Evolutionary conservation across 2,329 filamentous ascomycete species (phyloP).

Genomic region (Epichloe bromicola): DNA sequence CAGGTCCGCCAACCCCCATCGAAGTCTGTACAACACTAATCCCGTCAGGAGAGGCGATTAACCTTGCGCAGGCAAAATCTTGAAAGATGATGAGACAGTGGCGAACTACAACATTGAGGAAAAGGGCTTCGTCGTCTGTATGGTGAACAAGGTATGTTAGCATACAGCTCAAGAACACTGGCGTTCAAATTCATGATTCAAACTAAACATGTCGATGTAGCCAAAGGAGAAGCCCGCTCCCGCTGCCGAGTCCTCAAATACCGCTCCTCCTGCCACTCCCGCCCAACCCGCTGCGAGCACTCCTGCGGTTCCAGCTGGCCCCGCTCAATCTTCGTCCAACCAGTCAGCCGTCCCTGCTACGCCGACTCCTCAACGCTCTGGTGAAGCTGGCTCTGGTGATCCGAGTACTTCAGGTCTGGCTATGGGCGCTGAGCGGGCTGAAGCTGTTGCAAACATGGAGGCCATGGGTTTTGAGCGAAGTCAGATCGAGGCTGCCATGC

Average conservation of each 20-base stretch:
- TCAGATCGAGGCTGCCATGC: constrained; percentile 87
- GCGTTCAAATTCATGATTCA: background rate
- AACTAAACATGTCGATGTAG: constrained; percentile 13
- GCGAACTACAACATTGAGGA: constrained; percentile 97
- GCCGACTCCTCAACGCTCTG: constrained; percentile 37
- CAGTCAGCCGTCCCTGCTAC: constrained; percentile 38
- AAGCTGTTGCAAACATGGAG: constrained; percentile 85
- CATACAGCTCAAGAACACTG: background rate
- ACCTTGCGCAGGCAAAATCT: constrained; percentile 69
- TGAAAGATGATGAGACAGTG: constrained; percentile 94
- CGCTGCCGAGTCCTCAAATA: constrained; percentile 43
- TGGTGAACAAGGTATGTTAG: constrained; percentile 75
- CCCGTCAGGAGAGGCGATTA: constrained; percentile 7
- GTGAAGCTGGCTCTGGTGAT: constrained; percentile 26
- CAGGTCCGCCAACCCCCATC: constrained; percentile 45
- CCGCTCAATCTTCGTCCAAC: constrained; percentile 27
- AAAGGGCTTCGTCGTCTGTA: constrained; percentile 98
- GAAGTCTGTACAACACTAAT: constrained; percentile 1
- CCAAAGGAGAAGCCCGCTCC: constrained; percentile 50
- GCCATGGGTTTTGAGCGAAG: constrained; percentile 87
- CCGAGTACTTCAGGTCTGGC: constrained; percentile 62
- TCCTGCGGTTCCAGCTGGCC: constrained; percentile 39
- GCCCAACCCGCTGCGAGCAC: constrained; percentile 44
- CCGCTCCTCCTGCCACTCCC: constrained; percentile 47
- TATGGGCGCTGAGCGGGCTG: constrained; percentile 69